phyloP scores from a whole-genome alignment of 2,329 filamentous ascomycete genomes.

The Colletotrichum horii region DNA sequence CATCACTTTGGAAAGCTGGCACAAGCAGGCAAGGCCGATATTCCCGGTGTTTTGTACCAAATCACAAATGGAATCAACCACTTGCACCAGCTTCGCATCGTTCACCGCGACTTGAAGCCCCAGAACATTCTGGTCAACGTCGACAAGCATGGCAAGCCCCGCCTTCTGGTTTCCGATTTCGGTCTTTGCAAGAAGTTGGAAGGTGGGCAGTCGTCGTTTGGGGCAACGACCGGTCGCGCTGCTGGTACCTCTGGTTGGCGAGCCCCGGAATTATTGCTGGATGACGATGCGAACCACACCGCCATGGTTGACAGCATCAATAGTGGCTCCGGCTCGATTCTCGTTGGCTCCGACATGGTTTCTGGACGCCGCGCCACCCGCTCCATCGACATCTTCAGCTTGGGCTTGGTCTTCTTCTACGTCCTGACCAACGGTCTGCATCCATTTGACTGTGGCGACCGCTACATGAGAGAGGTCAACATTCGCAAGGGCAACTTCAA shows the following conservation, averaged over 20 bases:
- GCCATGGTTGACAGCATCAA: constrained; percentile 60
- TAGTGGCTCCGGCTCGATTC: constrained; percentile 65
- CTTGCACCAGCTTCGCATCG: constrained; percentile 89
- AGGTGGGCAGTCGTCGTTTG: constrained; percentile 91
- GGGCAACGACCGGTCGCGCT: constrained; percentile 91
- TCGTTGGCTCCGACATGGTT: constrained; percentile 62
- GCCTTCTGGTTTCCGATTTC: constrained; percentile 97
- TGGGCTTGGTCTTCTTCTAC: constrained; percentile 98
- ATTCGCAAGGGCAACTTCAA: constrained; percentile 89
- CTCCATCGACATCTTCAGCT: constrained; percentile 95
- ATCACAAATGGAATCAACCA: constrained; percentile 89
- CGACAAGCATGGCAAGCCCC: constrained; percentile 71
- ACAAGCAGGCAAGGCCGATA: constrained; percentile 73
- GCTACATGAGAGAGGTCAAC: constrained; percentile 96
- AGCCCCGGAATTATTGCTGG: constrained; percentile 87
- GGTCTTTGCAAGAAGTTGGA: constrained; percentile 97
- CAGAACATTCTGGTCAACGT: constrained; percentile 93
- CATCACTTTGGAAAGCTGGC: constrained; percentile 72
- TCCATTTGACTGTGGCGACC: constrained; percentile 91
- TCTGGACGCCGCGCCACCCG: constrained; percentile 83
- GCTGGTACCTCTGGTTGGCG: constrained; percentile 96
- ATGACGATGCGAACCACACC: constrained; percentile 69
- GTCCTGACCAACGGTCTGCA: constrained; percentile 93
- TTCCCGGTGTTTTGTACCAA: constrained; percentile 83
- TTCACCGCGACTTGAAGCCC: constrained; percentile 95